Evolutionary conservation across 768 basidiomycete genomes (phyloP).

Genomic region (Russula lepida): DNA sequence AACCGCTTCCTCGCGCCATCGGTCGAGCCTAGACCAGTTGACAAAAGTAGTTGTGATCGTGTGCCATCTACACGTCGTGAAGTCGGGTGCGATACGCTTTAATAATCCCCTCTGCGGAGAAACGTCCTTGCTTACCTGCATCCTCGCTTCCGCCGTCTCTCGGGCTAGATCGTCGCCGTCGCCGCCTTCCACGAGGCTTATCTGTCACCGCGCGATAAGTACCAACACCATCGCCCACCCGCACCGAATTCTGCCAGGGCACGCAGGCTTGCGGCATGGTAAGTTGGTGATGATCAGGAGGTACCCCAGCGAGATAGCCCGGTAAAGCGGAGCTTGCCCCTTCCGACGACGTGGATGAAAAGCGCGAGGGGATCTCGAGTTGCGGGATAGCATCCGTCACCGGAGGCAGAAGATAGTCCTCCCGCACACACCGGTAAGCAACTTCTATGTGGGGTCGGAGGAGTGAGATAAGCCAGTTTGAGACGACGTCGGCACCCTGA

Average conservation of each 20-base stretch:
- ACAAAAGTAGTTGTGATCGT: neutral
- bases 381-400: neutral
- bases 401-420: neutral
- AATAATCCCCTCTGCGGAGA: neutral
- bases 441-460: neutral
- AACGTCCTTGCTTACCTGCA: neutral
- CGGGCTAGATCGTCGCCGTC: neutral
- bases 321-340: neutral
- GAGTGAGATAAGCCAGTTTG: conserved; percentile 3
- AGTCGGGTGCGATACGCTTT: neutral
- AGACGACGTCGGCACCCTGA: neutral
- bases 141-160: neutral
- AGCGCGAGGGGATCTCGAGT: neutral
- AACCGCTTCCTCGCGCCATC: neutral
- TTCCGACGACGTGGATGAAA: neutral
- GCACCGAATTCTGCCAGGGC: neutral
- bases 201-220: neutral
- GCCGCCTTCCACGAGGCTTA: neutral
- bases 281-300: neutral
- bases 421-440: neutral
- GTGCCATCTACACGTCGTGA: neutral
- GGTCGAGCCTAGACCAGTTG: neutral
- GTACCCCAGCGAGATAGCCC: neutral
- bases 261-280: neutral
- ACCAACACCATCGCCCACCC: neutral